Evolutionary conservation across 306 rosid species (phyloP).

Genomic region (Trifolium repens): DNA sequence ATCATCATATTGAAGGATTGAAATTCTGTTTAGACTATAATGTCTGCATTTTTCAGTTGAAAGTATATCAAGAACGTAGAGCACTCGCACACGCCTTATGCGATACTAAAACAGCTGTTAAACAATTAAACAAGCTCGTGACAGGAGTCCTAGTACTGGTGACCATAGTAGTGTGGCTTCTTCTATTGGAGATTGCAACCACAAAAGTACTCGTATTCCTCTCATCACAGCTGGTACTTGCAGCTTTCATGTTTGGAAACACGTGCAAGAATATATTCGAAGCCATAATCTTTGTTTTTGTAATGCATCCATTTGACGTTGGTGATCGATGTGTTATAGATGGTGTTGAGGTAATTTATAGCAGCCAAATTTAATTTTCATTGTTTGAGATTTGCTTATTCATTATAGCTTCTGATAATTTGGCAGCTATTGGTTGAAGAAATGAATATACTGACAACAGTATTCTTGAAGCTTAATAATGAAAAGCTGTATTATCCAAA

Average conservation of each 20-base stretch:
- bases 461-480: slow-evolving; percentile 79
- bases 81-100: slow-evolving; percentile 80
- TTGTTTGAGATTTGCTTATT: slow-evolving; percentile 24
- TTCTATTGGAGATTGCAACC: slow-evolving; percentile 82
- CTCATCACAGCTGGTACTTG: slow-evolving; percentile 77
- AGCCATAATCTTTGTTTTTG: slow-evolving; percentile 86
- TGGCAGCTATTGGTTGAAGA: slow-evolving; percentile 88
- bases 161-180: slow-evolving; percentile 74
- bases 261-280: slow-evolving; percentile 89
- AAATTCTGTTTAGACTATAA: slow-evolving; percentile 4
- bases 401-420: slow-evolving; percentile 11
- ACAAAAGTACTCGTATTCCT: slow-evolving; percentile 84
- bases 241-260: slow-evolving; percentile 83
- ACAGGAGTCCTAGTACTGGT: slow-evolving; percentile 56
- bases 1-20: slow-evolving; percentile 9
- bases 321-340: slow-evolving; percentile 92
- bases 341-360: slow-evolving; percentile 70
- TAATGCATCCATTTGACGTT: slow-evolving; percentile 97
- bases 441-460: slow-evolving; percentile 89
- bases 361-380: not conserved
- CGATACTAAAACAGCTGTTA: slow-evolving; percentile 93
- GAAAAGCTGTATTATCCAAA: slow-evolving; percentile 91
- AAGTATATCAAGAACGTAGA: slow-evolving; percentile 82
- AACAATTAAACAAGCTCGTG: slow-evolving; percentile 78
- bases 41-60: slow-evolving; percentile 60